Percentiles rank a stretch among this genome's conserved stretches.
These are phyloP conservation scores for Begonia fuchsioides DNA, from an alignment of 306 rosid species.

Conservation along the genomic window DNA sequence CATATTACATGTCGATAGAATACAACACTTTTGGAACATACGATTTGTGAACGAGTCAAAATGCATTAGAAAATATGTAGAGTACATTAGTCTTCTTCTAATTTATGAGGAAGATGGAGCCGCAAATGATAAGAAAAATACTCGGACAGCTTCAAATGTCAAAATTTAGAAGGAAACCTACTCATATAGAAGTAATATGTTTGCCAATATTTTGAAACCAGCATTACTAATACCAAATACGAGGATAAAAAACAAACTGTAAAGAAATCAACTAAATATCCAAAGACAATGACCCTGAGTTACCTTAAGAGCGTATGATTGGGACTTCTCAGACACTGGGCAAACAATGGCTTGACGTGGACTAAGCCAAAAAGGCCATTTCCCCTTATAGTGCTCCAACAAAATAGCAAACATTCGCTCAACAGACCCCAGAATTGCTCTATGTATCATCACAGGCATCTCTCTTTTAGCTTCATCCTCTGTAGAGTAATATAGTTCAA, in stretches of 20 bases:
- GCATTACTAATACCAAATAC: too few species aligned
- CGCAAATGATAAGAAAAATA: too few species aligned
- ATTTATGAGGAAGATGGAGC: too few species aligned
- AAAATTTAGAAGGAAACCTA: too few species aligned
- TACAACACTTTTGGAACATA: too few species aligned
- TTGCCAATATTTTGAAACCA: too few species aligned
- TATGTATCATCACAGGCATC: slow-evolving; percentile 86
- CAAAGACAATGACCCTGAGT: not conserved
- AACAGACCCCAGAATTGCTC: slow-evolving; percentile 88
- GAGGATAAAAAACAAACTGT: not conserved
- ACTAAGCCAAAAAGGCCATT: slow-evolving; percentile 99
- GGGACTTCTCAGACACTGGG: slow-evolving; percentile 83
- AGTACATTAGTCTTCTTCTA: too few species aligned
- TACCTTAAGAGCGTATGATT: slow-evolving; percentile 63
- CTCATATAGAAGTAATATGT: too few species aligned
- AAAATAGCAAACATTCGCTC: slow-evolving; percentile 90
- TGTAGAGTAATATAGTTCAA: slow-evolving; percentile 76
- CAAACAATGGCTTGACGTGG: slow-evolving; percentile 94
- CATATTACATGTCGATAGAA: too few species aligned
- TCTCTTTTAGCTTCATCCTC: slow-evolving; percentile 94
- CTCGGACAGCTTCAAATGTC: too few species aligned
- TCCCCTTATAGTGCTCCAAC: slow-evolving; percentile 90
- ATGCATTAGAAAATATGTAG: too few species aligned
- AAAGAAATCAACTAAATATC: not conserved
- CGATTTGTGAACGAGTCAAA: too few species aligned